A percentile compares a stretch with the other conserved stretches of the same genome.
These are phyloP conservation scores for Tolypocladium amazonense DNA, from an alignment of 2,329 filamentous ascomycete species.

Conservation along the genomic window DNA sequence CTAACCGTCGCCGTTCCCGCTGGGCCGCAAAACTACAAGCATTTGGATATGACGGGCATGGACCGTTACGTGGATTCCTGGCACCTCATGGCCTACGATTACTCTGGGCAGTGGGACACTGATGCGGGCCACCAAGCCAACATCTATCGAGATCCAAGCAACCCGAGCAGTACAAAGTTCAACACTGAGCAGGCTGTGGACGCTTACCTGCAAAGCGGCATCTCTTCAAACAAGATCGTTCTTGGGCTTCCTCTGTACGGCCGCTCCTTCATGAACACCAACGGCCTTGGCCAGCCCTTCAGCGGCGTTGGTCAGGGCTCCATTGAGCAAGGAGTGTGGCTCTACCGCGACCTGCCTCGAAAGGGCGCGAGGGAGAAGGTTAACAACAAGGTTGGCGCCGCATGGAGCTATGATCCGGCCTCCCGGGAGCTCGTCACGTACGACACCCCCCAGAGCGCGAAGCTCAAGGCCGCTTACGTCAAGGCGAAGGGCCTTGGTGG, in stretches of 20 bases:
- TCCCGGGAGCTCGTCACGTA: conserved; percentile 59
- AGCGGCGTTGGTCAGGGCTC: conserved; percentile 50
- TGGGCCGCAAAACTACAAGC: conserved; percentile 35
- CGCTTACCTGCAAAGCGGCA: conserved; percentile 38
- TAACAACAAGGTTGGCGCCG: conserved; percentile 49
- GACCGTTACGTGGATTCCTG: conserved; percentile 46
- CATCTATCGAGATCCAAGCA: conserved; percentile 41
- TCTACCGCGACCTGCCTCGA: conserved; percentile 61
- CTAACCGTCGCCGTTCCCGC: conserved; percentile 41
- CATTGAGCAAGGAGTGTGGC: conserved; percentile 53
- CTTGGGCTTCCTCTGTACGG: conserved; percentile 74
- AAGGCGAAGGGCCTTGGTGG: conserved; percentile 53
- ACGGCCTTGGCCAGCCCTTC: conserved; percentile 54
- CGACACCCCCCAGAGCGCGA: conserved; percentile 48
- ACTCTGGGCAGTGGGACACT: conserved; percentile 56
- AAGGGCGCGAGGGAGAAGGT: conserved; percentile 44
- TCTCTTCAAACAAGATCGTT: conserved; percentile 55
- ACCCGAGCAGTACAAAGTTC: conserved; percentile 53
- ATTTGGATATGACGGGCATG: conserved; percentile 43
- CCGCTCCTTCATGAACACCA: conserved; percentile 59
- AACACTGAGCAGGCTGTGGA: conserved; percentile 55
- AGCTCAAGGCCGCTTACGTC: conserved; percentile 55
- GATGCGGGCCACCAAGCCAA: conserved; percentile 60
- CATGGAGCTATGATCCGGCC: conserved; percentile 57
- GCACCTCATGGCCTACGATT: conserved; percentile 61